A percentile compares a stretch with the other conserved stretches of the same genome.
Conservation (phyloP, 2,329 filamentous ascomycete genomes). For the Akanthomyces uredinophilus region DNA sequence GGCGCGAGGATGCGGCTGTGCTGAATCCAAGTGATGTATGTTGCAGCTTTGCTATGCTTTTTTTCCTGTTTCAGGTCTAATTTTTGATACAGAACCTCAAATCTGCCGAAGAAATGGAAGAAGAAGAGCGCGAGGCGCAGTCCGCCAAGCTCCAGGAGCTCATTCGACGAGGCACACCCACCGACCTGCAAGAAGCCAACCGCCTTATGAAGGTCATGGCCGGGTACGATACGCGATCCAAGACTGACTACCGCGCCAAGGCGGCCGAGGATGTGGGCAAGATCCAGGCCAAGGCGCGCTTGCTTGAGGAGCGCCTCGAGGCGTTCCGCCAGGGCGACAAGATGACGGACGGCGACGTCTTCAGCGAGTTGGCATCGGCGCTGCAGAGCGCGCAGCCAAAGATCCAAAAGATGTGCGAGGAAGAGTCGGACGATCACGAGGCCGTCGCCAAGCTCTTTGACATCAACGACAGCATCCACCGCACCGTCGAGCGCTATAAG, state of each 20-base stretch:
- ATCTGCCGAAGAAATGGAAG: constrained; percentile 97
- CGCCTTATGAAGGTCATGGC: constrained; percentile 99
- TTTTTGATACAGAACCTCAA: constrained; percentile 66
- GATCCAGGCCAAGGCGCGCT: constrained; percentile 89
- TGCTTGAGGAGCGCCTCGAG: constrained; percentile 89
- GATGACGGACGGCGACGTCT: constrained; percentile 63
- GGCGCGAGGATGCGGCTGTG: constrained; percentile 90
- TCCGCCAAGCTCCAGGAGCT: constrained; percentile 98
- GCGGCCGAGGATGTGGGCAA: constrained; percentile 91
- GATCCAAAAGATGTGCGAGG: constrained; percentile 99
- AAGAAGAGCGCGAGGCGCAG: constrained; percentile 89
- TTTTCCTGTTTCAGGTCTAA: not conserved
- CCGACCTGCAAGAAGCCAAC: constrained; percentile 94
- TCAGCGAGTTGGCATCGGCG: constrained; percentile 80
- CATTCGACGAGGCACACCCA: constrained; percentile 83
- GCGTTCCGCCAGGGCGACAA: constrained; percentile 76
- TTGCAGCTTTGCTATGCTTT: constrained; percentile 20
- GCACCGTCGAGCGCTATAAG: constrained; percentile 92
- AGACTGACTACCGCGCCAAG: constrained; percentile 97
- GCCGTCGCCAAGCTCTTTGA: constrained; percentile 92
- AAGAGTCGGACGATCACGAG: constrained; percentile 94
- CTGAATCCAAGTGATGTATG: constrained; percentile 93
- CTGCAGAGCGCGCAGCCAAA: constrained; percentile 94
- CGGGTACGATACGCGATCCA: constrained; percentile 88
- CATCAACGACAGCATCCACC: constrained; percentile 98